Evolutionary conservation across 805 yeast species (phyloP), one percentile per base, ranked within the genome.

Genomic region (Maudiozyma barnettii): DNA sequence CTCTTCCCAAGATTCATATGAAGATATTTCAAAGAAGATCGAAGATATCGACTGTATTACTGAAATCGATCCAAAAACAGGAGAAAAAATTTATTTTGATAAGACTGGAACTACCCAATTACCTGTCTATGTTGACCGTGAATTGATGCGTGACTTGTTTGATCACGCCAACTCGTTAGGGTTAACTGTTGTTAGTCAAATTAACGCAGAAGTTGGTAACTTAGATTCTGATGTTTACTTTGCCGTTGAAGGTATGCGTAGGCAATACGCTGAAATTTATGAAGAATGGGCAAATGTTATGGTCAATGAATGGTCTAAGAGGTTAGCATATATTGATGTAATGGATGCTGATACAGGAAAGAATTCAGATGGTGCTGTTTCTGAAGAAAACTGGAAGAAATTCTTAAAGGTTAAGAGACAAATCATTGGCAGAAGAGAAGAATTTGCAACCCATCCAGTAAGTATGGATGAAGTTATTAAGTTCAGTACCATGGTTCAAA

Each of bases 281-380:
- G 90, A 84, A 61, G 84, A 84, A 51, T 84, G 84, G 70, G 80
- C 82, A 5, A 89, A 83, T 46, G 75, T 78, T 6, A 72, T 84
- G 26, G 72, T 83, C 46, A 73, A 68, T 53, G 87, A 82, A 54
- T 83, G 81, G 66, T 75, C 84, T 7, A 75, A 76, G 45, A 74
- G 78, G 49, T 72, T 84, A 58, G 74, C 80, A 45, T 66, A 68
- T 19, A 55, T 58, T 3, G 68, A 64, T 39, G 61, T 63, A 16
- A 58, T 60, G 8, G 61, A 55, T 20, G 59, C 56, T 14, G 55
- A 54, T 52, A 29, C 21, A 9, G 43, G 23, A 3, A n/a, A 45
- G 21, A 38, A 47, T 12, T 62, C 60, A 16, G 72, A 67, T 29
- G 69, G 65, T 33, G 60, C 54, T 38, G 54, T 44, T 16, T 64